Percentiles rank a stretch among this genome's conserved stretches.
phyloP scores from a whole-genome alignment of 768 basidiomycete genomes.

The Boletus insuetus region DNA sequence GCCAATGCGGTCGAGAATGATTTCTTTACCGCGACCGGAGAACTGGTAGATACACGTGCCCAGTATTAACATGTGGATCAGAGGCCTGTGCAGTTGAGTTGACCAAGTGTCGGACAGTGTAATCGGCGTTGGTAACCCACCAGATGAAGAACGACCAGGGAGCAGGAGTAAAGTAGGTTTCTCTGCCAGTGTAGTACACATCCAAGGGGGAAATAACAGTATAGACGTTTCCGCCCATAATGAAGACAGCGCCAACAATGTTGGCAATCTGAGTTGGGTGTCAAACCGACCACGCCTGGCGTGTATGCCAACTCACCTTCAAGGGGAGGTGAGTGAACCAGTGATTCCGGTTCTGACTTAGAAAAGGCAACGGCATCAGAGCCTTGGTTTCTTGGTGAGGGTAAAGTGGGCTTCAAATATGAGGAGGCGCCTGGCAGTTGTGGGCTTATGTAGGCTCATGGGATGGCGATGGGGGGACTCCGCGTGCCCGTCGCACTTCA shows the following conservation, averaged over 20 bases:
- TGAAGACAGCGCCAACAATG: conserved; percentile 51
- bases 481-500: conserved; percentile 29
- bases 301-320: conserved; percentile 40
- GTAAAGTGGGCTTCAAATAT: conserved; percentile 12
- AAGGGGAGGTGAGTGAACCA: conserved; percentile 52
- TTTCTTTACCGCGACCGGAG: conserved; percentile 49
- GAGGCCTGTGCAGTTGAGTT: conserved; percentile 38
- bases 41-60: conserved; percentile 65
- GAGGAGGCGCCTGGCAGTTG: conserved; percentile 10
- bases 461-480: conserved; percentile 5
- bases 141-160: conserved; percentile 62
- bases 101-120: not conserved
- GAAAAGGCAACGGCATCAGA: conserved; percentile 26
- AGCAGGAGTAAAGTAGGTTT: conserved; percentile 68
- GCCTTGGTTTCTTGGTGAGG: not conserved
- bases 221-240: conserved; percentile 62
- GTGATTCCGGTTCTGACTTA: conserved; percentile 22
- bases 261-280: conserved; percentile 44
- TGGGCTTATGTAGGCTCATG: conserved; percentile 26
- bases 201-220: conserved; percentile 53
- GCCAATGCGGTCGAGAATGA: conserved; percentile 61
- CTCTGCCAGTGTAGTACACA: conserved; percentile 46
- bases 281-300: conserved; percentile 1
- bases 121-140: conserved; percentile 29
- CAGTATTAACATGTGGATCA: conserved; percentile 64